phyloP scores from a whole-genome alignment of 2,329 filamentous ascomycete species.

The Microsporum canis region DNA sequence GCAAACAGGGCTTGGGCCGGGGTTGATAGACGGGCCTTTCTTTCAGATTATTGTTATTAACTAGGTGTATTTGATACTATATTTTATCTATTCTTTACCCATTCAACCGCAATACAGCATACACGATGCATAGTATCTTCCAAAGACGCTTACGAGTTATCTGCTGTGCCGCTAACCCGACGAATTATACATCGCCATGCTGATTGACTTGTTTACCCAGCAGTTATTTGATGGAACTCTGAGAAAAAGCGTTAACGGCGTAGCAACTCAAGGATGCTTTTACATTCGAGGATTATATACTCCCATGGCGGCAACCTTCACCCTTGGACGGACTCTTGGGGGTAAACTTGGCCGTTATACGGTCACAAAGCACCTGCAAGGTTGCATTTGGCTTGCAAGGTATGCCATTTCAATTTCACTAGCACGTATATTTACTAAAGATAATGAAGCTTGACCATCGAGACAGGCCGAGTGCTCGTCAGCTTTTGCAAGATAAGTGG shows the following conservation, averaged over 20 bases:
- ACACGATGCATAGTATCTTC: too few relatives aligned
- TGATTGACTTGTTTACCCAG: too few relatives aligned
- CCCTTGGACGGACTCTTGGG: constrained; percentile 1
- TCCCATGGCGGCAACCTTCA: neutral
- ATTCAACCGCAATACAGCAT: too few relatives aligned
- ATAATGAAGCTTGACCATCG: constrained; percentile 37
- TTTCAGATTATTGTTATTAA: neutral
- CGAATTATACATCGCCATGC: too few relatives aligned
- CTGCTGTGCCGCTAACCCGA: too few relatives aligned
- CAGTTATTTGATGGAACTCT: too few relatives aligned
- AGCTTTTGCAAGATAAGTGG: neutral
- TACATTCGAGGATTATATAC: neutral
- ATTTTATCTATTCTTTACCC: neutral
- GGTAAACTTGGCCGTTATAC: constrained; percentile 5
- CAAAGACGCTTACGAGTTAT: too few relatives aligned
- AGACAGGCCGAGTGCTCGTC: constrained; percentile 30
- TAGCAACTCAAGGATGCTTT: too few relatives aligned
- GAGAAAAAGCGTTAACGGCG: too few relatives aligned
- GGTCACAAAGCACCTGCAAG: constrained; percentile 10
- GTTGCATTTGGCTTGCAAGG: constrained; percentile 9
- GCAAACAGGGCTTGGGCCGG: constrained; percentile 19
- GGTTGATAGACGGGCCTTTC: neutral
- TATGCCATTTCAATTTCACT: neutral
- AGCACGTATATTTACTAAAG: constrained; percentile 26
- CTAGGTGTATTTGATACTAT: neutral